phyloP scores from a whole-genome alignment of 495 filamentous ascomycete species.

The Neurospora discreta region DNA sequence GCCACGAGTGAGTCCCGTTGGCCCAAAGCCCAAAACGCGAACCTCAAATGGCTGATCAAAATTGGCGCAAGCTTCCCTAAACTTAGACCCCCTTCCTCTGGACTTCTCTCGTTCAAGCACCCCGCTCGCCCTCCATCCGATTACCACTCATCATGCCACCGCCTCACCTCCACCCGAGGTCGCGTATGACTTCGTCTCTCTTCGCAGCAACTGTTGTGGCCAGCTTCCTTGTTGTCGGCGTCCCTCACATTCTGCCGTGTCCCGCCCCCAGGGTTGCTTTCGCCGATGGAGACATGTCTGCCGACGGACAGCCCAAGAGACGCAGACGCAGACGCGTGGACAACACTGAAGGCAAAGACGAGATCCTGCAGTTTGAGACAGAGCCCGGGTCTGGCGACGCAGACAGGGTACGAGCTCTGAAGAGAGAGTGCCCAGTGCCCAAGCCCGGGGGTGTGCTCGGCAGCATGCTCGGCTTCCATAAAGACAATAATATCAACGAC shows the following conservation, averaged over 20 bases:
- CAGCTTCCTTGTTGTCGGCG: slow-evolving; percentile 79
- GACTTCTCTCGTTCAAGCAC: not conserved
- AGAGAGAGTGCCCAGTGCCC: slow-evolving; percentile 67
- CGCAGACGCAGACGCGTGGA: slow-evolving; percentile 29
- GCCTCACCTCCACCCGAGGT: slow-evolving; percentile 85
- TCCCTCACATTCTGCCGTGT: slow-evolving; percentile 90
- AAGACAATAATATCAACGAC: slow-evolving; percentile 6
- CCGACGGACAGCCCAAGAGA: slow-evolving; percentile 37
- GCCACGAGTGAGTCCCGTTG: not conserved
- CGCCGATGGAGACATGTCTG: slow-evolving; percentile 53
- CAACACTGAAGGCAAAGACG: slow-evolving; percentile 21
- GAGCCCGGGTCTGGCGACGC: slow-evolving; percentile 6
- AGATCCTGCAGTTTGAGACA: slow-evolving; percentile 22
- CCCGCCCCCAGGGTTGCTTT: slow-evolving; percentile 68
- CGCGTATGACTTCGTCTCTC: slow-evolving; percentile 78
- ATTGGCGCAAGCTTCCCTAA: slow-evolving; percentile 6
- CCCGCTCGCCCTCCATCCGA: not conserved
- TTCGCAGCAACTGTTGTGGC: slow-evolving; percentile 91
- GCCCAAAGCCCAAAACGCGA: not conserved
- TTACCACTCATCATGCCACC: slow-evolving; percentile 55
- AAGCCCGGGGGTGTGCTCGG: slow-evolving; percentile 70
- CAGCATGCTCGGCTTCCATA: slow-evolving; percentile 58
- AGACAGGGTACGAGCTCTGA: slow-evolving; percentile 14
- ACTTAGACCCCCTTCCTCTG: not conserved
- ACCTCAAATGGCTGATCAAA: slow-evolving; percentile 1